Conservation (phyloP, 2,329 filamentous ascomycete genomes). For the Colletotrichum sp. region DNA sequence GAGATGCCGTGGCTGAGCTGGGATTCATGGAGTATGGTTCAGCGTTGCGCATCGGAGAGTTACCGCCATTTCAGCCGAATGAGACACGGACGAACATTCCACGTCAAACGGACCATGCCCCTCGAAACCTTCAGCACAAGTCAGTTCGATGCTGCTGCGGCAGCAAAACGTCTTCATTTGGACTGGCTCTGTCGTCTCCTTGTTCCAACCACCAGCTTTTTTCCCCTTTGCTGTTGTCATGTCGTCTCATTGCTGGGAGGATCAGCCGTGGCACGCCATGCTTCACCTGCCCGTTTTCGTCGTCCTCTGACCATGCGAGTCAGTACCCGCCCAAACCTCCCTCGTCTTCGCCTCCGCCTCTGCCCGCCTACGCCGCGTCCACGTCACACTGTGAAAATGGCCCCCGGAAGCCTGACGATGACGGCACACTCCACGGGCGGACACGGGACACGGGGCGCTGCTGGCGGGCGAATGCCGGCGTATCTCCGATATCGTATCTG, state of each 20-base stretch:
- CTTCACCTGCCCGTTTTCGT: slow-evolving; percentile 13
- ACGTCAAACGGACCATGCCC: not conserved
- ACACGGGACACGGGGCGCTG: not conserved
- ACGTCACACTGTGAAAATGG: slow-evolving; percentile 2
- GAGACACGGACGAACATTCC: slow-evolving; percentile 11
- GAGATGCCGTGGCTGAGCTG: not conserved
- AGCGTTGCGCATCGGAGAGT: not conserved
- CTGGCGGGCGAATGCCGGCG: slow-evolving; percentile 1
- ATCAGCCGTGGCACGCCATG: slow-evolving; percentile 2
- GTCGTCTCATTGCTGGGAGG: not conserved
- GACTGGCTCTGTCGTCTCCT: not conserved
- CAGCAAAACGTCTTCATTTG: not conserved
- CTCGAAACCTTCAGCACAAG: not conserved
- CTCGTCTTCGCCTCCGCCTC: not conserved
- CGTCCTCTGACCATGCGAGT: slow-evolving; percentile 10
- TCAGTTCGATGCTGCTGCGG: not conserved
- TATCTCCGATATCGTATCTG: slow-evolving; percentile 25
- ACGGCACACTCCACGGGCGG: not conserved
- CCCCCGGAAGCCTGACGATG: not conserved
- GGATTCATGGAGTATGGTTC: not conserved
- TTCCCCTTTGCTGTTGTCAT: not conserved
- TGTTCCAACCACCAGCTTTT: not conserved
- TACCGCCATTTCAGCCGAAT: slow-evolving; percentile 7
- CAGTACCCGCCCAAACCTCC: not conserved
- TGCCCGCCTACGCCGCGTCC: not conserved